Base-by-base conservation (phyloP, 73 alveolate species). In the Durusdinium trenchii region DNA sequence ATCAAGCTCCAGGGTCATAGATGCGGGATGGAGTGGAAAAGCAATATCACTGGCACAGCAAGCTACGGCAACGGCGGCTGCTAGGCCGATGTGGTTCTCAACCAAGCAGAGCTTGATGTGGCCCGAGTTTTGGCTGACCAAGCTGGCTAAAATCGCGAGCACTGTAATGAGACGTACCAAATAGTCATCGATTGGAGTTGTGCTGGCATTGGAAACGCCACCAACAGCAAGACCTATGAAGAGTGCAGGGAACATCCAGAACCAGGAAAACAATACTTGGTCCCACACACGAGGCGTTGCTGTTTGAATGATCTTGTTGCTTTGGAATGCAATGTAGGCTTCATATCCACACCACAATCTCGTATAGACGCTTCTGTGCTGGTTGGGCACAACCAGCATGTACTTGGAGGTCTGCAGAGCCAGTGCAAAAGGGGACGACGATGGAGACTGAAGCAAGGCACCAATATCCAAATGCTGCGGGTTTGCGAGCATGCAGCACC, bases 351-450 rank as follows among this genome's bases (percentile, higher is more conserved):
- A 60, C 96, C 86, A 64, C 6, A 61, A 71, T 51, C 85, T 87
- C 6, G 95, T 89, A 86, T 89, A 64, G 40, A 89, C 32, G 51
- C 96, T 89, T 0, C 52, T 30, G 96, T 62, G 54, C 35, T 69
- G 96, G 78, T 64, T 89, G 48, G 96, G 96, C 86, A 89, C 96
- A 67, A 89, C 96, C 0, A 89, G 86, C 69, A 89, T 71, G 57
- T 71, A 78, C 30, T 43, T 7, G 6, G 96, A 89, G 1, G 85
- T 86, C 86, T 62, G 75, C 71, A 89, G 40, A 7, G 96, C 96
- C 6, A 45, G 96, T n/a, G 96, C 96, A 64, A 89, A 89, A 23
- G 96, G 96, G 28, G 96, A 89, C 1, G 73, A 45, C 51, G 43
- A 46, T 40, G 96, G 96, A 45, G 71, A 89, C n/a, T 89, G 86